Percentiles rank a stretch among this genome's conserved stretches.
phyloP scores from a whole-genome alignment of 2,329 filamentous ascomycete species.

The Graphilbum sp. region DNA sequence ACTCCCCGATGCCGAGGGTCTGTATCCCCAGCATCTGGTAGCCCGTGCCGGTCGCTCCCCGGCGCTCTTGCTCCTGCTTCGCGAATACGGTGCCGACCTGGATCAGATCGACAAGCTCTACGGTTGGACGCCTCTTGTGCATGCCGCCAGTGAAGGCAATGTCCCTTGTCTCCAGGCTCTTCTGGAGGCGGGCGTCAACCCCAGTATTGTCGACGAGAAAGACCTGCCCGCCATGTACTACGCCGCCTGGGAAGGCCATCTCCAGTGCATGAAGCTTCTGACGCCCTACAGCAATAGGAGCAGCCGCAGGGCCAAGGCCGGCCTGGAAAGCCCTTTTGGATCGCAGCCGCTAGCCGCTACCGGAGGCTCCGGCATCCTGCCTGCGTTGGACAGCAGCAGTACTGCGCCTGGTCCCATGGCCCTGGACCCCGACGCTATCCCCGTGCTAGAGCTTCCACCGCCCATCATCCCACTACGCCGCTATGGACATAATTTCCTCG shows the following conservation, averaged over 20 bases:
- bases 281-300: constrained; percentile 30
- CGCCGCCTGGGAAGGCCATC: constrained; percentile 91
- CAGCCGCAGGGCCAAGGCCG: constrained; percentile 12
- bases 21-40: constrained; percentile 94
- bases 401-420: constrained; percentile 42
- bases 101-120: constrained; percentile 92
- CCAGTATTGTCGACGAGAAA: constrained; percentile 78
- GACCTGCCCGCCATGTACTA: constrained; percentile 93
- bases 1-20: constrained; percentile 84
- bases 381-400: constrained; percentile 27
- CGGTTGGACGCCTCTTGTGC: constrained; percentile 91
- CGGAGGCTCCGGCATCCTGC: constrained; percentile 3
- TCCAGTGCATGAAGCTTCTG: constrained; percentile 85
- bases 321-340: constrained; percentile 23
- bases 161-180: constrained; percentile 73
- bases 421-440: constrained; percentile 75
- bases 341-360: constrained; percentile 15
- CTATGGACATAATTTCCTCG: constrained; percentile 96
- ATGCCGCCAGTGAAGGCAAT: constrained; percentile 92
- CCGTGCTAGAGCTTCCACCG: constrained; percentile 77
- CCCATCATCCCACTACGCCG: constrained; percentile 88
- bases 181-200: constrained; percentile 61
- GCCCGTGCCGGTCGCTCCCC: constrained; percentile 75
- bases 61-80: constrained; percentile 61
- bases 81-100: constrained; percentile 74